phyloP scores from a whole-genome alignment of 73 alveolate species.

The Paramecium caudatum region DNA sequence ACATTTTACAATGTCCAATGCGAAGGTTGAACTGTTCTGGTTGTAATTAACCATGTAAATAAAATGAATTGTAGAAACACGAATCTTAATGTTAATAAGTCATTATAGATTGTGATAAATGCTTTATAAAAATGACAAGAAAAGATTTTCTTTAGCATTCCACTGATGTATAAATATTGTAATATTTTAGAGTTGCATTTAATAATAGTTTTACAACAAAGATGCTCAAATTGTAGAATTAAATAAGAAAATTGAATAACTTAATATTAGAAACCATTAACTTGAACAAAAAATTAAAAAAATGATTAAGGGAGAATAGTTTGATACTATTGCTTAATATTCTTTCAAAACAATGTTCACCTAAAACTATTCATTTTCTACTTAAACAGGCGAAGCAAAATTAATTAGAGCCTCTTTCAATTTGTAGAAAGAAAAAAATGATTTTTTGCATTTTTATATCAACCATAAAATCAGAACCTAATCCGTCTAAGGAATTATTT shows the following conservation, averaged over 20 bases:
- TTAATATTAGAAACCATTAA: background rate
- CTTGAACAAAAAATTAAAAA: constrained; percentile 27
- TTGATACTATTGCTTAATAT: constrained; percentile 5
- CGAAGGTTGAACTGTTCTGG: constrained; percentile 61
- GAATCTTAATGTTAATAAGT: constrained; percentile 30
- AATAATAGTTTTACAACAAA: constrained; percentile 17
- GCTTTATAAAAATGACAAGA: constrained; percentile 36
- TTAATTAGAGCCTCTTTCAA: constrained; percentile 48
- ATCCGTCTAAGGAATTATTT: background rate
- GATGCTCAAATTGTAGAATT: constrained; percentile 13
- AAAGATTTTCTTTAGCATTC: background rate
- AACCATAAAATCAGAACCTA: constrained; percentile 44
- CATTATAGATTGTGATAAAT: background rate
- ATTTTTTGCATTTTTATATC: constrained; percentile 63
- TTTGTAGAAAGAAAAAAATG: constrained; percentile 51
- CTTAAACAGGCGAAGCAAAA: constrained; percentile 18
- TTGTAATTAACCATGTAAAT: background rate
- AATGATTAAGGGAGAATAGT: constrained; percentile 44
- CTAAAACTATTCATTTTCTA: constrained; percentile 35
- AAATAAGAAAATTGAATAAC: background rate
- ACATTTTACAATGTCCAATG: constrained; percentile 52
- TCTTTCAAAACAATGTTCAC: constrained; percentile 44
- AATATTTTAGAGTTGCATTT: background rate
- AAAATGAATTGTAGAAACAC: constrained; percentile 36
- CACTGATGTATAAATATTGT: background rate